Base-by-base conservation (phyloP, 2,329 filamentous ascomycete genomes). In the Lachnellula subtilissima region DNA sequence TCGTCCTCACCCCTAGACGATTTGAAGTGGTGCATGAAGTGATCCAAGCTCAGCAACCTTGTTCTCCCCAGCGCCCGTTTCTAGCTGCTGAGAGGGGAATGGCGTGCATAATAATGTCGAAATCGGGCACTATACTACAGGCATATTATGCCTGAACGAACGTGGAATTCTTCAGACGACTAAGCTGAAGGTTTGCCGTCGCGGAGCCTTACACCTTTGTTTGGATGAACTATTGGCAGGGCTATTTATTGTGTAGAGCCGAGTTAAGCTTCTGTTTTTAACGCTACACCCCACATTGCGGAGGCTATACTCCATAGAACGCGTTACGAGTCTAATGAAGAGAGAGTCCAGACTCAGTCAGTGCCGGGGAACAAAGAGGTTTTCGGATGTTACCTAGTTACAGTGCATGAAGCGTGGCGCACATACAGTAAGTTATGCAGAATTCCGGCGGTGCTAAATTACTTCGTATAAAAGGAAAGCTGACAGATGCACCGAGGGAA, bases 91-190 rank as follows among this genome's bases (percentile, higher is more conserved):
- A 49, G 43, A 57, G n/a, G 40, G 50, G 54, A 52, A 64, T 60
- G 53, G 56, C 52, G 57, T 61, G 61, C 60, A 65, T 65, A 54
- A 64, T 57, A 54, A 60, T 60, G 57, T 53, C 53, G 53, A 55
- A 57, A 52, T 54, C 48, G 52, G 52, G 47, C 32, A 17, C 53
- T 42, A 45, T 54, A 50, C 61, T 54, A 50, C 61, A 57, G 37
- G 54, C 46, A 14, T 32, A 58, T 55, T 55, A 60, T 58, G 54
- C 52, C 46, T 59, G 53, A 32, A 56, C 39, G n/a, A 60, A 61
- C 61, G 59, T 63, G 61, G 55, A 45, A 35, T 56, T 60, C 50
- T 32, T 49, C 55, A 52, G 55, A 59, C 54, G 52, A 37, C 7
- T 60, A 48, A 54, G 32, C 57, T 35, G 45, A 47, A n/a, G 42